phyloP scores from a whole-genome alignment of 176 grass and related monocot genomes.

The Zea luxurians region DNA sequence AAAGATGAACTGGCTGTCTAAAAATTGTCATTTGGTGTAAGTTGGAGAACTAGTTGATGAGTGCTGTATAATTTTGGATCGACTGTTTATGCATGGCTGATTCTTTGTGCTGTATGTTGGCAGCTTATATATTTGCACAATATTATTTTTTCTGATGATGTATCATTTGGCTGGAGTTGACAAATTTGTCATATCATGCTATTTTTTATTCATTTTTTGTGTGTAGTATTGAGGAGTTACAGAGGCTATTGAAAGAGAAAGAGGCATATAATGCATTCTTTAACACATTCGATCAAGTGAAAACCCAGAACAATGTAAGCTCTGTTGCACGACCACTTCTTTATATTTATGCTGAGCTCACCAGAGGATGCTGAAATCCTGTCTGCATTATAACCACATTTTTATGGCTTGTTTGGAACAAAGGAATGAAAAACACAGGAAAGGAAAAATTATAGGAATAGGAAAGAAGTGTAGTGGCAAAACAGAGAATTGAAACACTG shows the following conservation, averaged over 20 bases:
- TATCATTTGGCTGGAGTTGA: constrained; percentile 24
- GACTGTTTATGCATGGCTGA: not conserved
- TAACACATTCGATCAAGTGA: constrained; percentile 97
- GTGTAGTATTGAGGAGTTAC: constrained; percentile 87
- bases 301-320: constrained; percentile 98
- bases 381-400: constrained; percentile 7
- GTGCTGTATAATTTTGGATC: constrained; percentile 16
- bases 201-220: constrained; percentile 11
- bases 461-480: not conserved
- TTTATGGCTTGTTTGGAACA: not conserved
- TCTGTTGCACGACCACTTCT: constrained; percentile 13
- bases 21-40: not conserved
- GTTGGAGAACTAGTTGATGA: not conserved
- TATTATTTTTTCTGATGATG: not conserved
- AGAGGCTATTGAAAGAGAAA: constrained; percentile 78
- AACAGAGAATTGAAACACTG: not conserved
- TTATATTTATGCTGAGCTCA: constrained; percentile 32
- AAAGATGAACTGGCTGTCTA: constrained; percentile 5
- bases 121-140: constrained; percentile 9
- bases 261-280: constrained; percentile 84
- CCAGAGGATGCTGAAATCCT: not conserved
- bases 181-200: not conserved
- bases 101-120: constrained; percentile 18
- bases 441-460: not conserved
- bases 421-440: not conserved